These are phyloP conservation scores for Salisapilia sapeloensis DNA, from an alignment of 352 stramenopile species.

Conservation along the genomic window DNA sequence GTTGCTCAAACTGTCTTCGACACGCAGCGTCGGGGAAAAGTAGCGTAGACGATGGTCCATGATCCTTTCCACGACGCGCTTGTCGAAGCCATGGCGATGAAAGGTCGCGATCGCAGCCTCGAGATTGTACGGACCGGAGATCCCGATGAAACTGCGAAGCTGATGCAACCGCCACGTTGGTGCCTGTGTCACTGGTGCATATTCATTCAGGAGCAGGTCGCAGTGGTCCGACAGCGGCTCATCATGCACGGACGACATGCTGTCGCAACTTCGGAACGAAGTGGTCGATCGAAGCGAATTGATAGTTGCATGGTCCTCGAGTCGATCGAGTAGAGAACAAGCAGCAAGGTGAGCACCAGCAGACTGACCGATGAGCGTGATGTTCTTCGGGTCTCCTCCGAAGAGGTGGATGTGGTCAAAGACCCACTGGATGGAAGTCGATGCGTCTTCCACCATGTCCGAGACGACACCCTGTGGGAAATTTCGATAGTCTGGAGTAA, in stretches of 20 bases:
- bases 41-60: conserved; percentile 55
- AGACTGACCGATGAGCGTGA: conserved; percentile 81
- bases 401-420: conserved; percentile 70
- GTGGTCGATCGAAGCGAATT: no score
- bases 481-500: conserved; percentile 87
- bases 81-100: conserved; percentile 69
- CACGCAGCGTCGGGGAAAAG: conserved; percentile 28
- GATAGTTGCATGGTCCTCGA: no score
- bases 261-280: no score
- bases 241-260: no score
- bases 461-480: conserved; percentile 78
- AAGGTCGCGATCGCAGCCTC: conserved; percentile 57
- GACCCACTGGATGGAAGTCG: conserved; percentile 73
- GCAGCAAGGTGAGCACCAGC: conserved; percentile 79
- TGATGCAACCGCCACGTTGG: conserved; percentile 44
- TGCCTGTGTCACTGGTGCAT: no score
- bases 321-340: conserved; percentile 55
- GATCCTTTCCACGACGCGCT: conserved; percentile 55
- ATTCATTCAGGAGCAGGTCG: no score
- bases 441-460: conserved; percentile 83
- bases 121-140: conserved; percentile 82
- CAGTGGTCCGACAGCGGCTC: no score
- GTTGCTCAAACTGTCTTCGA: no score
- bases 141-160: conserved; percentile 68
- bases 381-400: conserved; percentile 68